phyloP scores from a whole-genome alignment of 805 yeast species.

The Isabelozyma heimii region DNA sequence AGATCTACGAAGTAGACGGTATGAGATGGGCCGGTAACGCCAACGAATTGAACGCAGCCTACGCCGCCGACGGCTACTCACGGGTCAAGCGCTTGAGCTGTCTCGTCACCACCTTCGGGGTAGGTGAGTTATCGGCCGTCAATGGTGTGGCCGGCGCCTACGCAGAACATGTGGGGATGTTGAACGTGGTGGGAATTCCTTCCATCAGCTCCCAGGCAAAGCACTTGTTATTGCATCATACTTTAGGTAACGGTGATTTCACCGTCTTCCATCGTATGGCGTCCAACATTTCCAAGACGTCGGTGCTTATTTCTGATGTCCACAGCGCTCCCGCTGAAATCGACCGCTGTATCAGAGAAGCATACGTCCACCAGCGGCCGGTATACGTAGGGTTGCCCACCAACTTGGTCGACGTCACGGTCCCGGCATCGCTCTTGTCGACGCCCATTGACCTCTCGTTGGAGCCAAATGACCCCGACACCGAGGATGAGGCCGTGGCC shows the following conservation, averaged over 20 bases:
- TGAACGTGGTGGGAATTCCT: constrained; percentile 41
- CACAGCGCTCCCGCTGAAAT: constrained; percentile 35
- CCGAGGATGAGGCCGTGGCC: constrained; percentile 35
- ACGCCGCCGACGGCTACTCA: constrained; percentile 43
- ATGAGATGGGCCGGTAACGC: constrained; percentile 45
- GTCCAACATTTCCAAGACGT: constrained; percentile 33
- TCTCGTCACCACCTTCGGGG: constrained; percentile 41
- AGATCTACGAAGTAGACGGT: constrained; percentile 37
- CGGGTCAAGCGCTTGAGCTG: constrained; percentile 37
- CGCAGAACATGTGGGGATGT: constrained; percentile 40
- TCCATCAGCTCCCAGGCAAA: constrained; percentile 37
- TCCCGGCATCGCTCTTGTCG: constrained; percentile 33
- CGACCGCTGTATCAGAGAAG: constrained; percentile 38
- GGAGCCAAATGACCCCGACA: constrained; percentile 31
- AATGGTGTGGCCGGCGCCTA: constrained; percentile 41
- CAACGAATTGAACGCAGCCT: constrained; percentile 43
- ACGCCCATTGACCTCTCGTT: constrained; percentile 34
- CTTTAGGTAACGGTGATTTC: constrained; percentile 42
- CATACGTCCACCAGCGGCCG: constrained; percentile 37
- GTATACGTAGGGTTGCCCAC: constrained; percentile 41
- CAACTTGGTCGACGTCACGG: constrained; percentile 34
- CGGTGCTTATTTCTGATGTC: constrained; percentile 35
- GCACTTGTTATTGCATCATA: constrained; percentile 42
- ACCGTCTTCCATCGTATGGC: constrained; percentile 42
- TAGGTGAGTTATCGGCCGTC: constrained; percentile 38